These are phyloP conservation scores for Diaporthe nobilis DNA, from an alignment of 2,329 filamentous ascomycete genomes.

Conservation along the genomic window DNA sequence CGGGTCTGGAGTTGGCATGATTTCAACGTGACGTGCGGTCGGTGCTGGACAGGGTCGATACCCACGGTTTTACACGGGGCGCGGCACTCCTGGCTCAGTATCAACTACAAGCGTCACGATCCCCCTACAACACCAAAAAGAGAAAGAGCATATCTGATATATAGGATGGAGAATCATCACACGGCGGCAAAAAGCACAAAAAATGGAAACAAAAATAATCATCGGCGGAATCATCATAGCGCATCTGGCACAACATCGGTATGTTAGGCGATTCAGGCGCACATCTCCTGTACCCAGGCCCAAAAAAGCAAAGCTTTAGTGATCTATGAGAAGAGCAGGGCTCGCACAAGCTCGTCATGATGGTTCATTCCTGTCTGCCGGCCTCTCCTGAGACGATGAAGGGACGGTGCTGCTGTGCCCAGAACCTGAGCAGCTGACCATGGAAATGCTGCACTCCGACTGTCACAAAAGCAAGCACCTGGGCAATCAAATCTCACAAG, in stretches of 20 bases:
- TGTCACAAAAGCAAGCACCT: neutral
- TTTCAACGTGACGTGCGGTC: conserved; percentile 26
- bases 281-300: neutral
- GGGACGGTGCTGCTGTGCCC: neutral
- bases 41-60: conserved; percentile 35
- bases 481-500: neutral
- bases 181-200: conserved; percentile 33
- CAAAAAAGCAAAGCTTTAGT: neutral
- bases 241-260: neutral
- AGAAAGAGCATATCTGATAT: conserved; percentile 38
- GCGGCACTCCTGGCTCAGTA: conserved; percentile 37
- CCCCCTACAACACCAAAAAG: conserved; percentile 20
- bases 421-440: neutral
- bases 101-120: conserved; percentile 29
- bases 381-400: neutral
- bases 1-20: conserved; percentile 30
- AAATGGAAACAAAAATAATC: conserved; percentile 36
- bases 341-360: neutral
- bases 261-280: neutral
- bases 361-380: neutral
- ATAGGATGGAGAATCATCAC: conserved; percentile 30
- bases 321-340: neutral
- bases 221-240: neutral
- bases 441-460: neutral
- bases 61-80: conserved; percentile 27